phyloP scores from a whole-genome alignment of 306 rosid genomes.

The Delonix regia region DNA sequence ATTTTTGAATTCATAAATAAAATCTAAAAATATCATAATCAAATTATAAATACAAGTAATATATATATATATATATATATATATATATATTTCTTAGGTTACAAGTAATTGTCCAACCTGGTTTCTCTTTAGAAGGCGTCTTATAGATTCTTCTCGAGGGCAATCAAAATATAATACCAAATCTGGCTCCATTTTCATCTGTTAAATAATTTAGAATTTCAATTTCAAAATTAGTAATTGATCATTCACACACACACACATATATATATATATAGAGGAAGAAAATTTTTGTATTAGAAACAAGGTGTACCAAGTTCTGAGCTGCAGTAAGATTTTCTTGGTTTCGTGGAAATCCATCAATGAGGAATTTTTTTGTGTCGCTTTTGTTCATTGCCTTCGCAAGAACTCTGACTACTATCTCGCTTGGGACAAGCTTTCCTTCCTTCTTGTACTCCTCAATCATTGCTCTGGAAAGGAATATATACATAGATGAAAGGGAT shows the following conservation, averaged over 20 bases:
- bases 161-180: constrained; percentile 57
- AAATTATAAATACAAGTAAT: too few relatives aligned
- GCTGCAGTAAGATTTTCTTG: constrained; percentile 73
- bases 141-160: constrained; percentile 57
- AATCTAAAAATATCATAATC: too few relatives aligned
- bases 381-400: constrained; percentile 55
- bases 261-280: too few relatives aligned
- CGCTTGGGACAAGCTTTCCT: constrained; percentile 68
- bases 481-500: too few relatives aligned
- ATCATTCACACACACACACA: too few relatives aligned
- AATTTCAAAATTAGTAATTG: neutral
- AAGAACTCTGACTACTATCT: constrained; percentile 61
- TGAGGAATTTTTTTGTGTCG: constrained; percentile 52
- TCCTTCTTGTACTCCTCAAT: constrained; percentile 61
- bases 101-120: constrained; percentile 40
- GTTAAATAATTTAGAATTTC: constrained; percentile 27
- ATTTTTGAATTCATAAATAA: too few relatives aligned
- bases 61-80: too few relatives aligned
- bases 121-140: constrained; percentile 61
- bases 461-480: constrained; percentile 46
- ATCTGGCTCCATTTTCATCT: constrained; percentile 59
- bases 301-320: constrained; percentile 51
- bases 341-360: constrained; percentile 76
- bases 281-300: too few relatives aligned
- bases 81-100: too few relatives aligned